A percentile compares a stretch with the other conserved stretches of the same genome.
These are phyloP conservation scores for Hypoxylon trugodes DNA, from an alignment of 495 filamentous ascomycete genomes.

Conservation along the genomic window DNA sequence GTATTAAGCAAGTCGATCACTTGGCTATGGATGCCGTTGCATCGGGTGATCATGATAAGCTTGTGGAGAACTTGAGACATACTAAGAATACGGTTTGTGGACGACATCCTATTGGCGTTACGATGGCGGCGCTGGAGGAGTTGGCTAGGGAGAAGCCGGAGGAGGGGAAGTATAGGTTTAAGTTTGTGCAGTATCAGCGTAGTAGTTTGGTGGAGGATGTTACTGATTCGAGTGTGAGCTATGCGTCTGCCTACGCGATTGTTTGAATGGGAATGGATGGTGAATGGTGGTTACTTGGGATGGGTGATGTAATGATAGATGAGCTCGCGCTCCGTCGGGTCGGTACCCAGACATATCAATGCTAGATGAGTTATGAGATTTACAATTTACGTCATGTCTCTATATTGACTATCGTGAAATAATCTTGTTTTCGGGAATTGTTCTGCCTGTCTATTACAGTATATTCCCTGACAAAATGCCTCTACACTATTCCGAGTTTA, in stretches of 20 bases:
- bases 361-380: not conserved
- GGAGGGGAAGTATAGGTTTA: slow-evolving; percentile 69
- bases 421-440: too few species aligned
- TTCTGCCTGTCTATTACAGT: too few species aligned
- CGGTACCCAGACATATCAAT: slow-evolving; percentile 14
- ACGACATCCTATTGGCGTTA: slow-evolving; percentile 91
- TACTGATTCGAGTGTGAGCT: slow-evolving; percentile 91
- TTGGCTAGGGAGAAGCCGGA: slow-evolving; percentile 51
- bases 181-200: slow-evolving; percentile 90
- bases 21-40: slow-evolving; percentile 84
- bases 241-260: slow-evolving; percentile 82
- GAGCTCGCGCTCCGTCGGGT: slow-evolving; percentile 22
- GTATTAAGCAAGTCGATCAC: slow-evolving; percentile 82
- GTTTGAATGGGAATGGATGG: slow-evolving; percentile 42
- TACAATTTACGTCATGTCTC: not conserved
- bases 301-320: slow-evolving; percentile 17
- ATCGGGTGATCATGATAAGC: slow-evolving; percentile 71
- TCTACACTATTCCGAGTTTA: too few species aligned
- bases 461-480: too few species aligned
- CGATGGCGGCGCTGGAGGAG: slow-evolving; percentile 85
- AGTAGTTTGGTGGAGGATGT: slow-evolving; percentile 78
- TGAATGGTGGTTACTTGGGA: not conserved
- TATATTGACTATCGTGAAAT: not conserved
- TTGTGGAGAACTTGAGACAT: slow-evolving; percentile 69
- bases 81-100: slow-evolving; percentile 96